phyloP scores from a whole-genome alignment of 2,329 filamentous ascomycete genomes.

The Pyricularia sp. region DNA sequence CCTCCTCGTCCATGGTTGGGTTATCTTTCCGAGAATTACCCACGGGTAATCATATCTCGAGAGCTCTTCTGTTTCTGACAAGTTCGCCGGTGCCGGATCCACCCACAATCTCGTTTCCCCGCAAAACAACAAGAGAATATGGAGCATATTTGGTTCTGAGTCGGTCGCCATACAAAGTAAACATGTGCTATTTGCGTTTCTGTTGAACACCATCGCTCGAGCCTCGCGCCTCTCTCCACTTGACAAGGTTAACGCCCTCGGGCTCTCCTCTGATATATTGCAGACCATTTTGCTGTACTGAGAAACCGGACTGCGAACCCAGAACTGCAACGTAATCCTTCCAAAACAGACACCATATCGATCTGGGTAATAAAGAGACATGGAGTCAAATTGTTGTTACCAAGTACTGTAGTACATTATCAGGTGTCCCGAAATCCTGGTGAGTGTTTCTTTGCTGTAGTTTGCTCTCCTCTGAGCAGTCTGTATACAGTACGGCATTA shows the following conservation, averaged over 20 bases:
- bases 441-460: not conserved
- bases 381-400: not conserved
- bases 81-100: not conserved
- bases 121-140: not conserved
- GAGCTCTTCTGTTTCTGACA: not conserved
- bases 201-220: not conserved
- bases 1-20: not conserved
- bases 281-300: not conserved
- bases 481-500: not conserved
- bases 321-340: not conserved
- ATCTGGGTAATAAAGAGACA: not conserved
- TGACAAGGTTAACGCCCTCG: not conserved
- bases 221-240: not conserved
- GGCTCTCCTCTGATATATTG: not conserved
- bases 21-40: not conserved
- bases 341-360: not conserved
- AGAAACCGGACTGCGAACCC: not conserved
- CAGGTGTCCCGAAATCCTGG: not conserved
- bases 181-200: not conserved
- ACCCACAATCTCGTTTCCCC: not conserved
- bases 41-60: constrained; percentile 1
- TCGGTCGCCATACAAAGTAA: not conserved
- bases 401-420: not conserved
- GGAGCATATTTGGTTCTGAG: not conserved
- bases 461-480: not conserved